Base-by-base conservation (phyloP, 2,329 filamentous ascomycete species). In the Cladosporium sp. region DNA sequence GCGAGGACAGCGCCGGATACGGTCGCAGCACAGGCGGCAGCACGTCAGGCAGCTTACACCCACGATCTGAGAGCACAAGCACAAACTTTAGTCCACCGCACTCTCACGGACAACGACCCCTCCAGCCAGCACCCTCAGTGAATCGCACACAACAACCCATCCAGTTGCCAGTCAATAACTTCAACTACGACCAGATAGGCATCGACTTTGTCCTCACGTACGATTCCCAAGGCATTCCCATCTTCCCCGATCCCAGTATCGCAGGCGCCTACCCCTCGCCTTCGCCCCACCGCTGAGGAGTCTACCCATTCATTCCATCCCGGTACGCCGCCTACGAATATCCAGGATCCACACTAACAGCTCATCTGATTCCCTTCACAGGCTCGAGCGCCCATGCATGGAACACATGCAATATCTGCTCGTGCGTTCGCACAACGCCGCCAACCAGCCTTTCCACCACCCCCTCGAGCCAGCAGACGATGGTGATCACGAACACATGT, bases 381-480 rank as follows among this genome's bases (percentile, higher is more conserved):
- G 90, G 91, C 90, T 96, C 78, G 93, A 97, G 82, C 91, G 90
- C 76, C 92, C 93, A 61, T 98, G 95, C 83, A 96, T 96, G 86
- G 88, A 93, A 72, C 93, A 97, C 79, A 85, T 94, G 80, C 91
- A 92, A 71, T 91, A 89, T 79, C 84, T 96, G 67, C 82, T 93
- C 70, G 88, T 84, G 65, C 80, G 83, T 66, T 84, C 82, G 67
- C 77, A 82, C 76, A 83, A 80, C 65, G 74, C 77, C 65, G 79
- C 80, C 10, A 71, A 71, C 54, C 72, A 76, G 56, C 70, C 72
- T 16, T 70, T 74, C 64, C 73, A 76, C 60, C 76, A 78, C 54
- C 76, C 76, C 0, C 72, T 74, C 69, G 76, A 78, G 67, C 78
- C 81, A 61, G 66, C 82, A 68, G 78, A 81, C 58, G 80, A 85